Evolutionary conservation across 163 green algal species (phyloP).

Genomic region (Trebouxiophyceae sp.): DNA sequence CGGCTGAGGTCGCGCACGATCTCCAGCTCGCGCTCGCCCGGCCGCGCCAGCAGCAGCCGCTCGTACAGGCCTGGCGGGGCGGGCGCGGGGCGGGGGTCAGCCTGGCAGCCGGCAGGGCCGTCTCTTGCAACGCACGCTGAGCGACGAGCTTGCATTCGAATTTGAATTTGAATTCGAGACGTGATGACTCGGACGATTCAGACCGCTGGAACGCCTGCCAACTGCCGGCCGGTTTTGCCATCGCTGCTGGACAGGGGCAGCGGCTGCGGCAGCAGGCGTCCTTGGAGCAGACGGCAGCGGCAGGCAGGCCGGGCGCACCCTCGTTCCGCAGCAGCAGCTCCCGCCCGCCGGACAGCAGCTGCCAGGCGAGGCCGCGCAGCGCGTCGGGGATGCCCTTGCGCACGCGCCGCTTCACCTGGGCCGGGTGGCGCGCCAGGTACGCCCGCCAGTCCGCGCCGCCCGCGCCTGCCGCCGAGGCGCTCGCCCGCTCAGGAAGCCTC

Average conservation of each 20-base stretch:
- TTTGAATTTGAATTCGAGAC: too few species aligned
- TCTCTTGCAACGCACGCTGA: too few species aligned
- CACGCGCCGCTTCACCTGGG: slow-evolving; percentile 48
- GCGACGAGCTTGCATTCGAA: background rate
- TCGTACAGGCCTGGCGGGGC: slow-evolving; percentile 23
- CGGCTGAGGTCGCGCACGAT: slow-evolving; percentile 78
- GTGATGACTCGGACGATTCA: too few species aligned
- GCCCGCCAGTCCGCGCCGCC: slow-evolving; percentile 31
- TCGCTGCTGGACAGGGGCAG: too few species aligned
- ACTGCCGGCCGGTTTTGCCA: too few species aligned
- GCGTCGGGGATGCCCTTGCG: slow-evolving; percentile 59
- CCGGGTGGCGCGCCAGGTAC: slow-evolving; percentile 28
- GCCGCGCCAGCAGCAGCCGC: slow-evolving; percentile 13
- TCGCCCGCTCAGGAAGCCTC: too few species aligned
- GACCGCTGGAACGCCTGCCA: too few species aligned
- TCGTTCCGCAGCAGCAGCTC: slow-evolving; percentile 33
- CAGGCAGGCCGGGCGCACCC: slow-evolving; percentile 4
- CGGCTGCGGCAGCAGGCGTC: too few species aligned
- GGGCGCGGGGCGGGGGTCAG: too few species aligned
- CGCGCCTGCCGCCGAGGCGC: too few species aligned
- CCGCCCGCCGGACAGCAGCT: slow-evolving; percentile 28
- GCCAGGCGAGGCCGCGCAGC: slow-evolving; percentile 49
- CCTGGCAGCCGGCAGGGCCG: too few species aligned
- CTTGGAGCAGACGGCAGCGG: too few species aligned
- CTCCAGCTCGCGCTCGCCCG: slow-evolving; percentile 39